These are phyloP conservation scores for Pinus taeda DNA, from an alignment of 75 land plant species.

Conservation along the genomic window DNA sequence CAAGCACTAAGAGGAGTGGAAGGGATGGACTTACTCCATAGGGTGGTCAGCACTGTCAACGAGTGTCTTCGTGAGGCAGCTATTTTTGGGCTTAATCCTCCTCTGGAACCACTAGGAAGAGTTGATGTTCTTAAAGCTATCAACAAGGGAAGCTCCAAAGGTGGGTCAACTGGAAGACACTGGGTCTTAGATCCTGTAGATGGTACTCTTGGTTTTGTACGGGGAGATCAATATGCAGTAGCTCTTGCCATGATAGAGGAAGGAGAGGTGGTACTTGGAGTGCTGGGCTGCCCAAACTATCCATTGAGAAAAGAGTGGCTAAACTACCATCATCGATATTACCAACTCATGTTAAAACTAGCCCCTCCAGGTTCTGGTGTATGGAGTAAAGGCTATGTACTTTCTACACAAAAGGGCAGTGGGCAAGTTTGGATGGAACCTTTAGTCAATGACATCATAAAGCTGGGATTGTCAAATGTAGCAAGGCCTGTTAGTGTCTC, in stretches of 20 bases:
- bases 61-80: constrained; percentile 64
- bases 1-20: constrained; percentile 46
- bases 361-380: constrained; percentile 40
- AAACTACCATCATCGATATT: constrained; percentile 65
- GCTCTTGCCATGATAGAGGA: constrained; percentile 88
- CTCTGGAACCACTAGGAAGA: constrained; percentile 45
- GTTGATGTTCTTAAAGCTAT: constrained; percentile 83
- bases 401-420: constrained; percentile 69
- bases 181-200: constrained; percentile 98
- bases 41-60: constrained; percentile 77
- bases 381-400: constrained; percentile 85
- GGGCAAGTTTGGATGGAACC: constrained; percentile 93
- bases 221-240: constrained; percentile 95
- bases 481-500: constrained; percentile 64
- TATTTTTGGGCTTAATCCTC: constrained; percentile 55
- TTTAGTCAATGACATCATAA: constrained; percentile 23
- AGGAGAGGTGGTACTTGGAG: constrained; percentile 90
- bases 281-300: constrained; percentile 93
- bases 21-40: constrained; percentile 45
- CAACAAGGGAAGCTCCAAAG: constrained; percentile 67
- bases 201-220: constrained; percentile 98
- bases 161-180: constrained; percentile 72
- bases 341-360: constrained; percentile 42
- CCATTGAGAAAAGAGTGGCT: constrained; percentile 84
- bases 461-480: constrained; percentile 28